Evolutionary conservation across 768 basidiomycete genomes (phyloP).

Genomic region (Lentinula aciculospora): DNA sequence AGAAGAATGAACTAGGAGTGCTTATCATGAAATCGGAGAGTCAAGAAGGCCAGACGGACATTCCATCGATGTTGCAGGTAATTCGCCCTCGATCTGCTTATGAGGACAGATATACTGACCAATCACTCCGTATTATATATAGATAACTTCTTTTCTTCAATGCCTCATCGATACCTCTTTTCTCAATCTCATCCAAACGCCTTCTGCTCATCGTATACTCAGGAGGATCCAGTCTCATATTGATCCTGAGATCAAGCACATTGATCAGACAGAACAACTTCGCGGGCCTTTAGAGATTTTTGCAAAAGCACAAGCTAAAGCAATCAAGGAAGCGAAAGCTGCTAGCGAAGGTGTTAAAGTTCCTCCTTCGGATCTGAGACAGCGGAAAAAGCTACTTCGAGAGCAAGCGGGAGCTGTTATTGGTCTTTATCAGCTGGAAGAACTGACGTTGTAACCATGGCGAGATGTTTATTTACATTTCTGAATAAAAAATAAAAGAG

Average conservation of each 20-base stretch:
- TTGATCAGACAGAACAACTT: constrained; percentile 47
- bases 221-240: constrained; percentile 43
- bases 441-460: constrained; percentile 46
- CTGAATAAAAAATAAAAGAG: no score
- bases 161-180: constrained; percentile 68
- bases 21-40: constrained; percentile 21
- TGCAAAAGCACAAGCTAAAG: constrained; percentile 44
- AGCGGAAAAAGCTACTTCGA: constrained; percentile 45
- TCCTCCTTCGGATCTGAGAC: constrained; percentile 39
- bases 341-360: constrained; percentile 14
- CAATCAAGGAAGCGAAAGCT: constrained; percentile 29
- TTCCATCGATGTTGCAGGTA: constrained; percentile 4
- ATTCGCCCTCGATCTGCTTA: no score
- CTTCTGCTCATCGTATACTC: constrained; percentile 51
- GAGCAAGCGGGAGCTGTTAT: constrained; percentile 48
- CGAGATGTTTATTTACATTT: not conserved
- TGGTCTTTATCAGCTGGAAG: constrained; percentile 69
- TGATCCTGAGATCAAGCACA: constrained; percentile 47
- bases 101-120: no score
- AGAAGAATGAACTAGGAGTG: constrained; percentile 36
- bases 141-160: constrained; percentile 55
- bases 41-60: not conserved
- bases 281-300: constrained; percentile 63
- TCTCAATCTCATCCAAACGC: constrained; percentile 58
- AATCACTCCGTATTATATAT: no score